Percentiles rank a stretch among this genome's conserved stretches.
Conservation (phyloP, 768 basidiomycete species). For the Amanita jacksonii region DNA sequence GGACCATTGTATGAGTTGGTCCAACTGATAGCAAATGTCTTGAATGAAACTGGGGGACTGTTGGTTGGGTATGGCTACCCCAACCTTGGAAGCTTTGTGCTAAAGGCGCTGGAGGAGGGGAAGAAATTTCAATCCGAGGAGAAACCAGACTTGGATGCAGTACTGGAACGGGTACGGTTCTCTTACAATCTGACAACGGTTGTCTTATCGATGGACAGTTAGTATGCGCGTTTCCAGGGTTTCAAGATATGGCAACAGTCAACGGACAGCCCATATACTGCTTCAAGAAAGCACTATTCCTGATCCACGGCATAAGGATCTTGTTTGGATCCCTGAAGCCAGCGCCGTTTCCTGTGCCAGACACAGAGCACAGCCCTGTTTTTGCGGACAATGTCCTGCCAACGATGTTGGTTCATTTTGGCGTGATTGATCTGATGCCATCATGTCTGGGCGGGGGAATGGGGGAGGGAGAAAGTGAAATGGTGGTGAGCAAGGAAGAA, state of each 20-base stretch:
- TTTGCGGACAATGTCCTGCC: constrained; percentile 81
- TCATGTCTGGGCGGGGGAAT: too few species aligned
- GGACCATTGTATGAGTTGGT: constrained; percentile 70
- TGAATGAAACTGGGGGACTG: constrained; percentile 67
- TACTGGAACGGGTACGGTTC: constrained; percentile 51
- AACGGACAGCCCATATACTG: constrained; percentile 66
- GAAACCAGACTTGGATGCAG: constrained; percentile 35
- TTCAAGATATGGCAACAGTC: constrained; percentile 67
- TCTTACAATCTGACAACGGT: neutral
- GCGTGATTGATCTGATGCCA: constrained; percentile 60
- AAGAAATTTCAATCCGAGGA: constrained; percentile 21
- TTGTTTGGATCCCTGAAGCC: constrained; percentile 53
- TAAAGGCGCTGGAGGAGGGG: constrained; percentile 54
- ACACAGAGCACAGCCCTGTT: constrained; percentile 48
- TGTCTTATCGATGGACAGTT: constrained; percentile 35
- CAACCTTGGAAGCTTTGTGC: constrained; percentile 66
- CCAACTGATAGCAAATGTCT: constrained; percentile 46
- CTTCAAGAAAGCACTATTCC: constrained; percentile 85
- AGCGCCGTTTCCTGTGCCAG: constrained; percentile 53
- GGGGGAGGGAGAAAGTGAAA: constrained; percentile 33
- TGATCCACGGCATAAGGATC: constrained; percentile 57
- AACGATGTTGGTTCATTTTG: constrained; percentile 71
- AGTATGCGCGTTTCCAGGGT: constrained; percentile 69
- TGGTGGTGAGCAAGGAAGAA: constrained; percentile 42
- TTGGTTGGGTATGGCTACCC: constrained; percentile 52